Base-by-base conservation (phyloP, 306 rosid species). In the Trichosanthes cucumerina region DNA sequence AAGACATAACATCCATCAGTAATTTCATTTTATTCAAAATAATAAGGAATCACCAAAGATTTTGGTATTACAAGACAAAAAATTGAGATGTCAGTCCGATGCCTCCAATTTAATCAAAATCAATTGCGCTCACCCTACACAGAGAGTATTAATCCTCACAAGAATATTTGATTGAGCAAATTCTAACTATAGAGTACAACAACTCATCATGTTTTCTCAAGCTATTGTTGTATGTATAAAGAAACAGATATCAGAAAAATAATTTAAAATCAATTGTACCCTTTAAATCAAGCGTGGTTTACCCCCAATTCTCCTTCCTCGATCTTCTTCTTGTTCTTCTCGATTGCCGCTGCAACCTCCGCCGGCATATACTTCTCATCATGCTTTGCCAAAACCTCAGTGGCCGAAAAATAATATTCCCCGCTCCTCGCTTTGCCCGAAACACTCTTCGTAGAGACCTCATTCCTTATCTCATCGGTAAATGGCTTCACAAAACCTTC, bases 321-420 rank as follows among this genome's bases (percentile, higher is more conserved):
- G 4, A 95, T 65, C 78, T 53, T 82, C 92, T 91, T 91, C 90
- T 91, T 95, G 47, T 95, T 95, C 90, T 88, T 95, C 92, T 95
- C 97, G 19, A 95, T 88, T 3, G 95, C 96, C 0, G 89, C 90
- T 0, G 93, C 97, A 26, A 95, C 96, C 63, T 95, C 97, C 44
- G 83, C 73, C 0, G 96, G 98, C 98, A 90, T 92, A 75, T 94
- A 94, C 90, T 94, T 92, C 88, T 94, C 98, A 28, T 91, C 98
- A 13, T 90, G 98, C 93, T 94, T 94, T 0, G 98, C 98, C 77
- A 92, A 84, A 76, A 94, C 98, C 87, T 92, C 98, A 0, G 86
- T 82, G 1, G 99, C 99, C 10, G 88, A 47, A 68, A 95, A 92
- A 47, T 89, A 95, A 72, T 86, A 95, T 3, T 91, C 92, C 9